Evolutionary conservation across 2,329 filamentous ascomycete species (phyloP).

Genomic region (Sphaerulina musiva): DNA sequence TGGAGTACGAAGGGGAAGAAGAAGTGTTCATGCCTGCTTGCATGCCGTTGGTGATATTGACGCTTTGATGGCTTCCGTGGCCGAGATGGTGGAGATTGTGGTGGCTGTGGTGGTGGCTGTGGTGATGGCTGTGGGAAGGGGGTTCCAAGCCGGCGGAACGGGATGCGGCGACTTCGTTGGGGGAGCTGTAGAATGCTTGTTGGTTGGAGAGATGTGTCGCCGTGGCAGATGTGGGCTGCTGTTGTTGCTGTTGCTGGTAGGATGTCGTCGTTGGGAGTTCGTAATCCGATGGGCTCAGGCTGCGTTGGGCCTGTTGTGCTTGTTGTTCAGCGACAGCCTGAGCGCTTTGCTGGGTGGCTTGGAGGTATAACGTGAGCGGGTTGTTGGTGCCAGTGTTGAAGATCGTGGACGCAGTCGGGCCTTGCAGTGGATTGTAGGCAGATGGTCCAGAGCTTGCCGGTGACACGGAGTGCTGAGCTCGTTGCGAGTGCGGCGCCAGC

Average conservation of each 20-base stretch:
- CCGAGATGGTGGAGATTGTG: constrained; percentile 49
- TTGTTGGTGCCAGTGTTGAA: constrained; percentile 77
- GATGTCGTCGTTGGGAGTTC: constrained; percentile 38
- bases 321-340: constrained; percentile 37
- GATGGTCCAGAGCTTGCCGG: constrained; percentile 52
- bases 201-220: constrained; percentile 54
- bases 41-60: constrained; percentile 39
- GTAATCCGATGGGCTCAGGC: constrained; percentile 48
- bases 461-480: constrained; percentile 54
- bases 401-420: constrained; percentile 63
- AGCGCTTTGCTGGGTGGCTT: constrained; percentile 57
- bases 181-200: constrained; percentile 69
- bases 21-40: constrained; percentile 12
- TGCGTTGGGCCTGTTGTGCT: constrained; percentile 50
- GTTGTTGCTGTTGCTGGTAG: constrained; percentile 40
- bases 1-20: constrained; percentile 15
- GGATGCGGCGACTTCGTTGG: constrained; percentile 52
- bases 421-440: constrained; percentile 53
- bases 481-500: constrained; percentile 43
- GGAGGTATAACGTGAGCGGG: constrained; percentile 86
- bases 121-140: constrained; percentile 21
- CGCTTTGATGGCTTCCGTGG: constrained; percentile 48
- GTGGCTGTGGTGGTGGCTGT: constrained; percentile 43
- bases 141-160: constrained; percentile 30
- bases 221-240: constrained; percentile 31